A percentile compares a stretch with the other conserved stretches of the same genome.
phyloP scores from a whole-genome alignment of 2,329 filamentous ascomycete species.

The Cladosporium sp. region DNA sequence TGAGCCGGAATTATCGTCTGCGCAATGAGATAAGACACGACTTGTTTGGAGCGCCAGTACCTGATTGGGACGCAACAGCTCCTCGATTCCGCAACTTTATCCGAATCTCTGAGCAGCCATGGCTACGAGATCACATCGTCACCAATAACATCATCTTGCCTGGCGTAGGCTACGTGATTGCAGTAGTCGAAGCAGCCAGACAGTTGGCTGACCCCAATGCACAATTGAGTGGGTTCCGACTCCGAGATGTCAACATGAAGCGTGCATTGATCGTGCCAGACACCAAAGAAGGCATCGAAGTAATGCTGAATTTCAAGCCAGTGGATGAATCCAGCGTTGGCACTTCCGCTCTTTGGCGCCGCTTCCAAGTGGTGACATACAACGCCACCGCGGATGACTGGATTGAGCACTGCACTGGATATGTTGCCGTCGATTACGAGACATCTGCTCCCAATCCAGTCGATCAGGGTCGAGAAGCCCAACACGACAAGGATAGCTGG shows the following conservation, averaged over 20 bases:
- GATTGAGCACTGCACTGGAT: constrained; percentile 1
- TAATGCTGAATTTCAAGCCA: constrained; percentile 32
- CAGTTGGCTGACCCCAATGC: neutral
- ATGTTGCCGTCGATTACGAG: neutral
- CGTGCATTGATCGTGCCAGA: constrained; percentile 51
- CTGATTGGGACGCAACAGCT: neutral
- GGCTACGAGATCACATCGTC: neutral
- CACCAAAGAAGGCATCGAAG: constrained; percentile 47
- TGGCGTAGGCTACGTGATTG: constrained; percentile 16
- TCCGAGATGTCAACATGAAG: constrained; percentile 45
- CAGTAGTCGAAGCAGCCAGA: constrained; percentile 15
- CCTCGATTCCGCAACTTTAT: neutral
- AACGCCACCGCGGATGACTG: neutral
- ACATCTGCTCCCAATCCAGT: neutral
- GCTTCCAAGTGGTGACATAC: neutral
- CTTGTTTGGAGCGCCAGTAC: constrained; percentile 39
- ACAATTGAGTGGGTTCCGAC: constrained; percentile 36
- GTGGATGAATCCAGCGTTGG: neutral
- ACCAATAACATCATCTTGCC: constrained; percentile 9
- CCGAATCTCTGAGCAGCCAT: neutral
- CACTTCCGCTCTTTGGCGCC: neutral
- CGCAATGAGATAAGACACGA: constrained; percentile 34
- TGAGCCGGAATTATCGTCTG: neutral
- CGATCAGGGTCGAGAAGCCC: neutral
- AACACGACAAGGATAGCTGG: neutral